Evolutionary conservation across 495 filamentous ascomycete genomes (phyloP), one percentile per base, ranked within the genome.

Genomic region (Pyrenopolyporus hunteri): DNA sequence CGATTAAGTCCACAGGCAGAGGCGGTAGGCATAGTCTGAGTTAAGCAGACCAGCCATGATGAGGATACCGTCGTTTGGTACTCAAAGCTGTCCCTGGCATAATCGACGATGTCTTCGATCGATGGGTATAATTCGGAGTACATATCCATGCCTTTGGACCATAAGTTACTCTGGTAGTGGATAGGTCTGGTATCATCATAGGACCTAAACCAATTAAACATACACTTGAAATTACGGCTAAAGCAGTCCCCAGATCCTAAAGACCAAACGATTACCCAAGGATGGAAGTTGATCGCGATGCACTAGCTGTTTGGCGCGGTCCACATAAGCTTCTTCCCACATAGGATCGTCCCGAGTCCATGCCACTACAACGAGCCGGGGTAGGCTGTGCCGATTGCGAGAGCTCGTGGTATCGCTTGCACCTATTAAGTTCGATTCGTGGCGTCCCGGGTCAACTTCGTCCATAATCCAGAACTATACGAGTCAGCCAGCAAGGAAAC

Each of bases 231-330:
- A 61, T 89, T 89, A 29, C 73, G 73, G 1, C 88, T 87, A 57
- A 85, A 89, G 66, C 85, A 89, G 0, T 86, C 81, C 60, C 89
- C 87, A 50, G 89, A 89, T 0, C 87, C 88, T 2, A 91, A 72
- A 25, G 80, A 84, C 88, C 88, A 91, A 59, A 89, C 85, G 32
- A 90, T 82, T 6, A 91, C 75, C 13, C 77, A 84, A 11, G 87
- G 59, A 52, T 89, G 83, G n/a, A 56, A 88, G 84, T 62, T 87
- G 85, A 70, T 89, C 86, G 2, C 88, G 77, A 16, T 83, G 78
- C 1, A 91, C 78, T 62, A 90, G 72, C 57, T 87, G 85, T 28
- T 73, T 66, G 43, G 82, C 83, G 3, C 88, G 83, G 64, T 90
- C 88, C 9, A 90, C 49, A 62, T 90, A 90, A 0, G 85, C 83